Conservation (phyloP, 164 flowering plant species). For the Saururus chinensis region DNA sequence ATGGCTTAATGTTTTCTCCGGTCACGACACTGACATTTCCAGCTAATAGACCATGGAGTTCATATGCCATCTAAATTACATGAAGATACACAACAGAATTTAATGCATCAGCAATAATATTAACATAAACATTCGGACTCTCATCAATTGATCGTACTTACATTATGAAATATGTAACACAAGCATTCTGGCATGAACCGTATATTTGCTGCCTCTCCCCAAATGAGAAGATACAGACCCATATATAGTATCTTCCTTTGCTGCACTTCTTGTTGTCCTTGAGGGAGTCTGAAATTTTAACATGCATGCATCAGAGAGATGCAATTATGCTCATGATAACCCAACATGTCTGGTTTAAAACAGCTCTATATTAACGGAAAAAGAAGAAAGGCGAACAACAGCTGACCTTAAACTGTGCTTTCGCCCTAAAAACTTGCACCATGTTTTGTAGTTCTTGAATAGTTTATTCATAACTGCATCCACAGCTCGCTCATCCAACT, state of each 20-base stretch:
- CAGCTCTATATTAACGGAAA: background rate
- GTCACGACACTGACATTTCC: conserved; percentile 97
- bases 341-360: background rate
- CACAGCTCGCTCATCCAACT: conserved; percentile 95
- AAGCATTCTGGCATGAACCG: conserved; percentile 98
- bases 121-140: background rate
- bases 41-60: conserved; percentile 90
- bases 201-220: conserved; percentile 99
- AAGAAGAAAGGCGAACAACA: background rate
- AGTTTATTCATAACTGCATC: conserved; percentile 80
- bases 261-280: conserved; percentile 74
- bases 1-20: conserved; percentile 93
- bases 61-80: conserved; percentile 89
- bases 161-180: conserved; percentile 96
- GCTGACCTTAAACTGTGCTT: conserved; percentile 87
- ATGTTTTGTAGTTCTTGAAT: conserved; percentile 89
- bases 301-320: background rate
- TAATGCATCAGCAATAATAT: background rate
- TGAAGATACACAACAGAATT: background rate
- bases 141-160: conserved; percentile 22
- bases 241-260: conserved; percentile 90
- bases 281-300: conserved; percentile 57
- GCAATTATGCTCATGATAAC: background rate
- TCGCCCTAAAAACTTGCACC: conserved; percentile 95
- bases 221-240: conserved; percentile 93